Evolutionary conservation across 2,329 filamentous ascomycete species (phyloP), one percentile per base, ranked within the genome.

Genomic region (Fusarium kyushuense): DNA sequence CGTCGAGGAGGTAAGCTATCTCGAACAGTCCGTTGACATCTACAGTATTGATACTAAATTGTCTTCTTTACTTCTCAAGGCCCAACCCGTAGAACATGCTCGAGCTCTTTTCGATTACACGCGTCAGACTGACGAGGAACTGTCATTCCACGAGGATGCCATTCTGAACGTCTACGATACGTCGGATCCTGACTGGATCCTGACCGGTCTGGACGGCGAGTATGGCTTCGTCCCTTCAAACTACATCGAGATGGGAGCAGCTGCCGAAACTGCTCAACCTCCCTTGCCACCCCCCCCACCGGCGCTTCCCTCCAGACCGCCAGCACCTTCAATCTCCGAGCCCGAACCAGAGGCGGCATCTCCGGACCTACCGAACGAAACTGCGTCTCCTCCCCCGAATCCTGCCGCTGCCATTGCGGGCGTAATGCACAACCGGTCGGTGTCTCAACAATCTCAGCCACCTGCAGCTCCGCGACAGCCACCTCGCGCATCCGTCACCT

Each of bases 91-190:
- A 65, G 83, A 88, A 65, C 86, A 90, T 71, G 96, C 95, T 49
- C 94, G 91, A 78, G 93, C 96, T n/a, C 87, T 98, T n/a, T 99
- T 95, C 83, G 96, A 99, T 79, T 99, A 99, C 79, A 92, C 92
- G 51, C 89, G 95, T 73, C 96, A 99, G 82, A 99, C 96, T 25
- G 96, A 99, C 76, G 96, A 99, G 80, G 96, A 99, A 80, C 85
- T 99, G 12, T 98, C 95, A 25, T 98, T 99, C 77, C 87, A 92
- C 48, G 96, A 99, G 82, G 94, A 97, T 76, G 90, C 91, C 40
- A 81, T 88, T 43, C 86, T 99, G 48, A 84, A 92, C 63, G 92
- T 99, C 47, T 98, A 92, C 80, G 96, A 99, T 79, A 90, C 86
- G 12, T 91, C 93, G 7, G 96, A 99, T 78, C 93, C 93, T 16